Conservation (phyloP, 2,329 filamentous ascomycete genomes). For the Cercospora beticola region DNA sequence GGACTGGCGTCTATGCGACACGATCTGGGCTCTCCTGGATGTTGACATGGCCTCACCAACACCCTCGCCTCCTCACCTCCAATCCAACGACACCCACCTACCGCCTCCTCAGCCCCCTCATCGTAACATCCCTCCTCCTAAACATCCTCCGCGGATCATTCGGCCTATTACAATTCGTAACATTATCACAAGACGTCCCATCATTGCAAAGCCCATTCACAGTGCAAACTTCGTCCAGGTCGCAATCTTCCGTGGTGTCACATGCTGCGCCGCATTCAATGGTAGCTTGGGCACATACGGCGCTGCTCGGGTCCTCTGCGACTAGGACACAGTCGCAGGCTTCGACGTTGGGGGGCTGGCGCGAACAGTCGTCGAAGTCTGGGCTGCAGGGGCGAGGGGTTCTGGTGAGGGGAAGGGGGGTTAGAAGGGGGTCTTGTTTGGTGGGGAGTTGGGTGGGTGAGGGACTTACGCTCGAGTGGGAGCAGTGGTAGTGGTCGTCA, state of each 20-base stretch:
- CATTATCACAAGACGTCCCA: not conserved
- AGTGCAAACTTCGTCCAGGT: not conserved
- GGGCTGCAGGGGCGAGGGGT: not conserved
- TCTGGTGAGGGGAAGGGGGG: not conserved
- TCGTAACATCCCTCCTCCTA: not conserved
- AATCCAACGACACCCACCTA: not conserved
- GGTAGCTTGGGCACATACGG: not conserved
- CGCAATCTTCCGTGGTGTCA: not conserved
- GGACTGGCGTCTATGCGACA: too few relatives aligned
- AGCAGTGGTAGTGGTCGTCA: too few relatives aligned
- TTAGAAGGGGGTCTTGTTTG: not conserved
- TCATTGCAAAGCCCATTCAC: not conserved
- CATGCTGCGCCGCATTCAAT: not conserved
- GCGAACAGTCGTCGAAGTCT: not conserved
- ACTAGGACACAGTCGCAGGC: not conserved
- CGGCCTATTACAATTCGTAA: not conserved
- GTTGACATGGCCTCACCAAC: too few relatives aligned
- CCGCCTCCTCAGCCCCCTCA: not conserved
- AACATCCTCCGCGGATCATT: not conserved
- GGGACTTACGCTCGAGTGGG: not conserved
- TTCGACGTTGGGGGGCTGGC: not conserved
- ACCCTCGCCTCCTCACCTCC: not conserved
- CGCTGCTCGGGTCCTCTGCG: not conserved
- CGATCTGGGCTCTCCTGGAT: too few relatives aligned
- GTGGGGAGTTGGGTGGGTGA: not conserved